A percentile compares a stretch with the other conserved stretches of the same genome.
Conservation (phyloP, 176 grass and related monocot species). For the Carex pumila region DNA sequence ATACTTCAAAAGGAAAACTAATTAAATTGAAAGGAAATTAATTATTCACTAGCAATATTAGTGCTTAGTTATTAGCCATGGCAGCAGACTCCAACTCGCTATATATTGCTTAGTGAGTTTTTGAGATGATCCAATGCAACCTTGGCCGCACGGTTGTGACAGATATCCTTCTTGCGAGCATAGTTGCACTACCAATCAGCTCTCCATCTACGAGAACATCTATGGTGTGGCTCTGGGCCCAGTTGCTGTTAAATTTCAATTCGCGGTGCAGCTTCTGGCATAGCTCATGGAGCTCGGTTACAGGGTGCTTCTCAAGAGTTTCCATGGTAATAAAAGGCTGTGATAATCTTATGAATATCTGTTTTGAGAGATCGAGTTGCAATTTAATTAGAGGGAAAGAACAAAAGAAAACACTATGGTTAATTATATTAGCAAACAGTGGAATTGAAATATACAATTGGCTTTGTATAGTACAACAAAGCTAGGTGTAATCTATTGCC, state of each 20-base stretch:
- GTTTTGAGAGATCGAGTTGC: background rate
- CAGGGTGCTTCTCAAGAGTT: constrained; percentile 55
- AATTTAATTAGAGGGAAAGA: background rate
- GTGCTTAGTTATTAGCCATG: too few species aligned
- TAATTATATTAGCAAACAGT: background rate
- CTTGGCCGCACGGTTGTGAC: constrained; percentile 47
- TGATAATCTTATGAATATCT: constrained; percentile 50
- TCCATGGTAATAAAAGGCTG: constrained; percentile 40
- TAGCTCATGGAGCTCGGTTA: constrained; percentile 52
- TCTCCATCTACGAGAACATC: constrained; percentile 45
- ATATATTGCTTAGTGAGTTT: too few species aligned
- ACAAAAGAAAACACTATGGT: background rate
- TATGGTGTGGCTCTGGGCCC: constrained; percentile 32
- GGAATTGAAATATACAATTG: background rate
- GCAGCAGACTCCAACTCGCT: too few species aligned
- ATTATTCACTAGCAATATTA: too few species aligned
- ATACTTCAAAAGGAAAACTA: too few species aligned
- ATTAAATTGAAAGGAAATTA: too few species aligned
- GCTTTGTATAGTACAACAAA: background rate
- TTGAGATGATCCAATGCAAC: constrained; percentile 11
- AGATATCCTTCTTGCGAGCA: constrained; percentile 54
- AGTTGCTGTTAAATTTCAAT: constrained; percentile 39
- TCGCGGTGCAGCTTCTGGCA: constrained; percentile 35
- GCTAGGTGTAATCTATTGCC: background rate
- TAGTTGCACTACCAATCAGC: constrained; percentile 33